These are phyloP conservation scores for Austroboletus novae-zelandiae DNA, from an alignment of 1,284 basidiomycete species.

Conservation along the genomic window DNA sequence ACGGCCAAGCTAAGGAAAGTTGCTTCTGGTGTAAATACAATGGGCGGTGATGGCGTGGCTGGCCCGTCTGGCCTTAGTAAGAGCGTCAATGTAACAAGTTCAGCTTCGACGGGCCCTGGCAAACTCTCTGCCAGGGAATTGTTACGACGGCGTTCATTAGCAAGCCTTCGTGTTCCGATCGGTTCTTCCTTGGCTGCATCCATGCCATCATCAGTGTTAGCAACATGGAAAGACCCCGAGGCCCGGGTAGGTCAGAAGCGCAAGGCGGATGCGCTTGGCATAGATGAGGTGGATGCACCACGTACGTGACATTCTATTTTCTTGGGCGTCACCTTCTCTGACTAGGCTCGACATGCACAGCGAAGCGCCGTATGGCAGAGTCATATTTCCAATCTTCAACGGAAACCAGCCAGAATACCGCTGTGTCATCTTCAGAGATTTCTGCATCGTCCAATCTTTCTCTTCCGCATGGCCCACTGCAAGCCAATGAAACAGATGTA, in stretches of 20 bases:
- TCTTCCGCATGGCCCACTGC: constrained; percentile 2
- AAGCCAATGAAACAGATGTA: constrained; percentile 31
- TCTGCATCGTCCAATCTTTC: constrained; percentile 2
- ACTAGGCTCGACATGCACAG: constrained; percentile 3
- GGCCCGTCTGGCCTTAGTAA: constrained; percentile 32
- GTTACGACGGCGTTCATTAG: constrained; percentile 27
- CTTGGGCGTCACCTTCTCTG: not conserved
- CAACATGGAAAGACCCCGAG: constrained; percentile 7
- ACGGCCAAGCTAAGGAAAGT: constrained; percentile 62
- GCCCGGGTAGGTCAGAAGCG: constrained; percentile 24
- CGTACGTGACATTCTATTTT: constrained; percentile 13
- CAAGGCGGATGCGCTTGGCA: constrained; percentile 19
- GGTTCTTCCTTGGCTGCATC: constrained; percentile 23
- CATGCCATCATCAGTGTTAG: constrained; percentile 8
- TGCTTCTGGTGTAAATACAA: constrained; percentile 8
- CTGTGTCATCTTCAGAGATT: constrained; percentile 8
- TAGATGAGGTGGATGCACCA: constrained; percentile 8
- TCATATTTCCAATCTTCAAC: constrained; percentile 9
- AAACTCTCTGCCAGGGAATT: constrained; percentile 22
- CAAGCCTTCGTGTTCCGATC: constrained; percentile 26
- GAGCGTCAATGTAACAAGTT: constrained; percentile 20
- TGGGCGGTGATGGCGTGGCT: constrained; percentile 22
- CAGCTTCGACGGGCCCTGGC: not conserved
- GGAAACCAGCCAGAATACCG: not conserved
- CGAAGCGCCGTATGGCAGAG: constrained; percentile 23